Evolutionary conservation across 169 alveolate species (phyloP).

Genomic region (Plasmodium fragile): DNA sequence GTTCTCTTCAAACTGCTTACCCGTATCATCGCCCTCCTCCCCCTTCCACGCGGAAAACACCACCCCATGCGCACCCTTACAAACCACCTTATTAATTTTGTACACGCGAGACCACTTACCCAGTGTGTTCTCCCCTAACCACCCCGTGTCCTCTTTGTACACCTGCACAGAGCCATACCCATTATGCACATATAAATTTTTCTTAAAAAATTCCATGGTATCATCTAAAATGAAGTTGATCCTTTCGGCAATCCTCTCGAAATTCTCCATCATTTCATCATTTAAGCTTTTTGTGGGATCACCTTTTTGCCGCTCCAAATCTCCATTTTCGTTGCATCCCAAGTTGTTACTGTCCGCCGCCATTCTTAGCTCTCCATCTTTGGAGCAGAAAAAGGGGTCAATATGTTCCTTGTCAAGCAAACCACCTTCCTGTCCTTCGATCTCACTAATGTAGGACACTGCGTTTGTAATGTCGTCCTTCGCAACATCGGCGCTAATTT

Average conservation of each 20-base stretch:
- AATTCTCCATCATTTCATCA: not conserved
- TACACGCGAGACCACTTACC: constrained; percentile 57
- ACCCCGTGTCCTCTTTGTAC: constrained; percentile 13
- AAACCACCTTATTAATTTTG: constrained; percentile 34
- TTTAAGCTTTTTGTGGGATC: not conserved
- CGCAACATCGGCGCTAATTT: not conserved
- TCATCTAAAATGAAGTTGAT: constrained; percentile 44
- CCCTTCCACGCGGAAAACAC: constrained; percentile 60
- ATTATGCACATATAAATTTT: constrained; percentile 35
- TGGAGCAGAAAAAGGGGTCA: not conserved
- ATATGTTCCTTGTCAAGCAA: not conserved
- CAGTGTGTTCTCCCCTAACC: constrained; percentile 20
- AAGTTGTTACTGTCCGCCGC: not conserved
- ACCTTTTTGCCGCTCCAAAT: not conserved
- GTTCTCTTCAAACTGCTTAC: not conserved
- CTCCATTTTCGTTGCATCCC: not conserved
- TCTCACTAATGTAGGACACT: not conserved
- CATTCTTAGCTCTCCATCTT: not conserved
- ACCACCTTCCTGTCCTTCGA: not conserved
- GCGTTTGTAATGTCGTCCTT: not conserved
- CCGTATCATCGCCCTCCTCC: not conserved
- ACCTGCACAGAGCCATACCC: constrained; percentile 44
- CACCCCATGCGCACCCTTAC: constrained; percentile 72
- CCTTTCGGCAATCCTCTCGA: constrained; percentile 40
- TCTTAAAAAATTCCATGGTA: constrained; percentile 29